Evolutionary conservation across 163 green algal genomes (phyloP), one percentile per base, ranked within the genome.

Genomic region (Prototheca cutis): DNA sequence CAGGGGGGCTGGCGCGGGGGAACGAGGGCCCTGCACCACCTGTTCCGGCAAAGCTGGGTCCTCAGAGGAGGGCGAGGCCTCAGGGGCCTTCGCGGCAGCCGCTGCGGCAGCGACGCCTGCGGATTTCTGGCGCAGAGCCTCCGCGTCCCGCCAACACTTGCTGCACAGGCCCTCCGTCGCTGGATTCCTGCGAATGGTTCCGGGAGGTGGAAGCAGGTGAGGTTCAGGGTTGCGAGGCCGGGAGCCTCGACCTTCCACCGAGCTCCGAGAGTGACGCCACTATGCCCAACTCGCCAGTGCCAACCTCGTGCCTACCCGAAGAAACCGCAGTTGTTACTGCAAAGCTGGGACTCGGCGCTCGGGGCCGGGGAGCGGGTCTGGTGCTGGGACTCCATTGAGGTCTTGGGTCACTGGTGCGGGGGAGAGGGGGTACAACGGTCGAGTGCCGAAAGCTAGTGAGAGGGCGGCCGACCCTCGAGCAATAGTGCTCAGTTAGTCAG

Each of bases 251-350:
- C 42, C 36, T 15, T 51, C 25, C 42, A 24, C 18, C 18, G 25
- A 51, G 13, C 42, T 51, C 42, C 42, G 42, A 51, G 13, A 51
- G 10, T 51, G 13, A 51, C 17, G 13, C 36, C 10, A 45, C 10
- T 8, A 8, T 45, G 10, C 42, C 10, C 13, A 24, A 19, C 23
- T 27, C 42, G 10, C 23, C 10, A 17, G 13, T 21, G 17, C 13
- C 42, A 5, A 24, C 42, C 49, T 19, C 28, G 27, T 15, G 49
- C 27, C 71, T 54, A 86, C 77, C 75, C 80, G 48, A 84, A 90
- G 53, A 90, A 90, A 13, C 80, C 83, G 59, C 83, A 89, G 48
- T 74, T 68, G 29, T 78, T 82, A 10, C 47, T 52, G 59, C 82
- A 90, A 2, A 82, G 70, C 57, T 57, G 53, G 40, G 71, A 52